Evolutionary conservation across 257 asterid species (phyloP).

Genomic region (Lantana camara): DNA sequence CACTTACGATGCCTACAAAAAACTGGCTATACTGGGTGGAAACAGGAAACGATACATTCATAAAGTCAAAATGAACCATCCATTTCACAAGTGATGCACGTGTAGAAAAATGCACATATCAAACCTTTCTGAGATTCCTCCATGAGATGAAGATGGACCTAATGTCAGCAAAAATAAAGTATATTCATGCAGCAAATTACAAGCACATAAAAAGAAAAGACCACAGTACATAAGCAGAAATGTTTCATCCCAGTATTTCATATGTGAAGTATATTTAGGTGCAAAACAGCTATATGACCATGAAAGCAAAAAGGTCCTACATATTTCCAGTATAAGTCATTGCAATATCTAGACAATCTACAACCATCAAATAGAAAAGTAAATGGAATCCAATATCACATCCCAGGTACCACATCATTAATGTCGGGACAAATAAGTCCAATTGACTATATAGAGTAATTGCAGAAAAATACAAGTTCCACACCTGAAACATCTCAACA

Average conservation of each 20-base stretch:
- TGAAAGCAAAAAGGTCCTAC: conserved; percentile 1
- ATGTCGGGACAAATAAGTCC: not conserved
- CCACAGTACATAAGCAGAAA: no score
- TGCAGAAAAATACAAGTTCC: conserved; percentile 8
- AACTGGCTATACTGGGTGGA: no score
- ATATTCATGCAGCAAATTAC: no score
- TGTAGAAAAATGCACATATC: not conserved
- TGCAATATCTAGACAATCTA: conserved; percentile 12
- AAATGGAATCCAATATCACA: not conserved
- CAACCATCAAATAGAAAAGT: conserved; percentile 17
- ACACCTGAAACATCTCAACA: conserved; percentile 83
- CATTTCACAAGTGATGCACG: no score
- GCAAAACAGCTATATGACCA: not conserved
- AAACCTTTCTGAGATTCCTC: not conserved
- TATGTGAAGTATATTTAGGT: no score
- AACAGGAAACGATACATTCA: no score
- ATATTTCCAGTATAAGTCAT: not conserved
- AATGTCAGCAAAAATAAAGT: not conserved
- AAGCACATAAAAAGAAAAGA: no score
- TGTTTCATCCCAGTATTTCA: no score
- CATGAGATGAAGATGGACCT: conserved; percentile 3
- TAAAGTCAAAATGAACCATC: no score
- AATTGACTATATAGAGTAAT: not conserved
- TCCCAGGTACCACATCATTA: not conserved
- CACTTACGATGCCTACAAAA: no score